These are phyloP conservation scores for Calycina marina DNA, from an alignment of 2,329 filamentous ascomycete genomes.

Conservation along the genomic window DNA sequence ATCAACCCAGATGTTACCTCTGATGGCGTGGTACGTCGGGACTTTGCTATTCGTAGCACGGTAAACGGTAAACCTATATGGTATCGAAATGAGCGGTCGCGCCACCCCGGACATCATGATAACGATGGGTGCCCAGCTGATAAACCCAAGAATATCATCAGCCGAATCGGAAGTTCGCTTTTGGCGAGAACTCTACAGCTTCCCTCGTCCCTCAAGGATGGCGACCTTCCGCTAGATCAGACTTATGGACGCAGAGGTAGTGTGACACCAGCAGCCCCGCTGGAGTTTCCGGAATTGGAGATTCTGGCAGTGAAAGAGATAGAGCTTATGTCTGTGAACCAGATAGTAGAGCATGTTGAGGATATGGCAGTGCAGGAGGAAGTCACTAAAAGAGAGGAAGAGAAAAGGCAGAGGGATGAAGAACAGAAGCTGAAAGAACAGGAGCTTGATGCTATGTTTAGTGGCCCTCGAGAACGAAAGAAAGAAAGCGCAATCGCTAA, in stretches of 20 bases:
- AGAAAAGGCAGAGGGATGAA: constrained; percentile 1
- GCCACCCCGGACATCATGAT: not conserved
- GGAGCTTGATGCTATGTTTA: constrained; percentile 1
- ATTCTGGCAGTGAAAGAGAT: constrained; percentile 11
- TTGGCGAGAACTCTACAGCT: no score
- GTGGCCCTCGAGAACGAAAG: not conserved
- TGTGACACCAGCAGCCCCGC: constrained; percentile 9
- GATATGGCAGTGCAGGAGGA: constrained; percentile 4
- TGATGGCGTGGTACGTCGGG: constrained; percentile 11
- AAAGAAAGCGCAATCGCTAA: not conserved
- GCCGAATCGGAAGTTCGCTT: constrained; percentile 5
- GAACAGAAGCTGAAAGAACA: constrained; percentile 1
- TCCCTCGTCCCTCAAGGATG: not conserved
- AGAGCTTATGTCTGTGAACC: constrained; percentile 4
- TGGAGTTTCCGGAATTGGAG: constrained; percentile 20
- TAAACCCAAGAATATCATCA: constrained; percentile 7
- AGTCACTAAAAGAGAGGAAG: constrained; percentile 1
- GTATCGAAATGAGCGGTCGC: constrained; percentile 7
- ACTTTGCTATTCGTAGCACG: constrained; percentile 13
- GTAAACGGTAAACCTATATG: constrained; percentile 11
- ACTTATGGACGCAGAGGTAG: constrained; percentile 15
- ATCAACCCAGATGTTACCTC: constrained; percentile 8
- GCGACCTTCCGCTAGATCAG: constrained; percentile 1
- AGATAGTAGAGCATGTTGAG: constrained; percentile 4
- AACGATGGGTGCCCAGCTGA: not conserved